phyloP scores from a whole-genome alignment of 768 basidiomycete genomes.

The Termitomyces sp. region DNA sequence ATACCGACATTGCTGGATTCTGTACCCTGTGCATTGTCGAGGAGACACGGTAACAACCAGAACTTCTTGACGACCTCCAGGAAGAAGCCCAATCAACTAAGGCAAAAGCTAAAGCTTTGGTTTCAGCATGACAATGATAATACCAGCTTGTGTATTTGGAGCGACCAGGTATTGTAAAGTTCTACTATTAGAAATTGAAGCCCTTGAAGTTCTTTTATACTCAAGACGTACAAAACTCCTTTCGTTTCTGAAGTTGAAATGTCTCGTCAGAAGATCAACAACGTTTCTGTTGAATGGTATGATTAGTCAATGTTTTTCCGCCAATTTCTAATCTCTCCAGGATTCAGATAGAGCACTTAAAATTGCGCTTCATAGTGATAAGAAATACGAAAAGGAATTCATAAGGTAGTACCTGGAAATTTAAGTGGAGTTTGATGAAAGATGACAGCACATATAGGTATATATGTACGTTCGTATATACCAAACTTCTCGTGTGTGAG shows the following conservation, averaged over 20 bases:
- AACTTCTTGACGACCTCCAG: not conserved
- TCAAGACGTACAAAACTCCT: not conserved
- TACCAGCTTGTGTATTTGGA: not conserved
- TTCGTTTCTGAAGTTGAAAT: not conserved
- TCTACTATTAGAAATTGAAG: not conserved
- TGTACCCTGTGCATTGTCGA: not conserved
- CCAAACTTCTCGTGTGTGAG: too few species aligned
- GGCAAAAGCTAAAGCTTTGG: not conserved
- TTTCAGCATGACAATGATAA: not conserved
- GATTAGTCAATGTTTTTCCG: too few species aligned
- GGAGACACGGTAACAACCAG: not conserved
- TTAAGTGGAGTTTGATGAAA: not conserved
- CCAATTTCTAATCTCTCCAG: too few species aligned
- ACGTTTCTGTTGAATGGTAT: not conserved
- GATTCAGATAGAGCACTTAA: not conserved
- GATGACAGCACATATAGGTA: not conserved
- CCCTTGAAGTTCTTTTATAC: not conserved
- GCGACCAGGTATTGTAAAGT: not conserved
- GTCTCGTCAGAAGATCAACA: not conserved
- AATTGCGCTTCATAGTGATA: not conserved
- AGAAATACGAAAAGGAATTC: not conserved
- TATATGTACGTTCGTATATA: too few species aligned
- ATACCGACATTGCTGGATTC: not conserved
- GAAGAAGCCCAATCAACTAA: not conserved
- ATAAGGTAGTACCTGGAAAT: not conserved